A percentile compares a stretch with the other conserved stretches of the same genome.
phyloP scores from a whole-genome alignment of 768 basidiomycete genomes.

The Zangia roseola region DNA sequence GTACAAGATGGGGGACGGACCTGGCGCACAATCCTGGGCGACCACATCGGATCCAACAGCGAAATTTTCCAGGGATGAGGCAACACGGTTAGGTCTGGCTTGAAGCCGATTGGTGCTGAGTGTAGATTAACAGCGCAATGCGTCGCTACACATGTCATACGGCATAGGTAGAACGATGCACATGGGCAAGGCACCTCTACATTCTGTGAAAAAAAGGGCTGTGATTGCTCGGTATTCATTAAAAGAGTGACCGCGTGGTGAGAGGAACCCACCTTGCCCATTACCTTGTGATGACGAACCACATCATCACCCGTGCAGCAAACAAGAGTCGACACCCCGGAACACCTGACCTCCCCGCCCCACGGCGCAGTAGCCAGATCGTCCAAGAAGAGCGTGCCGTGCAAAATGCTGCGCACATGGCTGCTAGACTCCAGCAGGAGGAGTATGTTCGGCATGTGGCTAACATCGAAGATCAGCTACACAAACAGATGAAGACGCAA shows the following conservation, averaged over 20 bases:
- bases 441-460: background rate
- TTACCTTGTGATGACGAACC: background rate
- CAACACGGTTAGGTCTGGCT: too few relatives aligned
- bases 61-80: too few relatives aligned
- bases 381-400: background rate
- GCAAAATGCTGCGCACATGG: background rate
- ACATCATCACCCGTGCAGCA: background rate
- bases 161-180: too few relatives aligned
- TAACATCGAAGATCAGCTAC: background rate
- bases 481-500: background rate
- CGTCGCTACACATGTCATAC: too few relatives aligned
- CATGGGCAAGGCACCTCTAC: background rate
- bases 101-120: too few relatives aligned
- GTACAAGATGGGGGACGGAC: too few relatives aligned
- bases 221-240: too few relatives aligned
- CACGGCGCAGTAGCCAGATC: background rate
- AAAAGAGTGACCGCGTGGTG: background rate
- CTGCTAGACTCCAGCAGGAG: background rate
- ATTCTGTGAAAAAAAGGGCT: constrained; percentile 1
- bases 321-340: background rate
- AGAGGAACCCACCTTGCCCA: too few relatives aligned
- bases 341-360: background rate
- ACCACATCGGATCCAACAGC: too few relatives aligned
- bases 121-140: too few relatives aligned
- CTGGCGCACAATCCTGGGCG: too few relatives aligned